Percentiles rank a stretch among this genome's conserved stretches.
These are phyloP conservation scores for Blastomyces parvus DNA, from an alignment of 2,329 filamentous ascomycete genomes.

Conservation along the genomic window DNA sequence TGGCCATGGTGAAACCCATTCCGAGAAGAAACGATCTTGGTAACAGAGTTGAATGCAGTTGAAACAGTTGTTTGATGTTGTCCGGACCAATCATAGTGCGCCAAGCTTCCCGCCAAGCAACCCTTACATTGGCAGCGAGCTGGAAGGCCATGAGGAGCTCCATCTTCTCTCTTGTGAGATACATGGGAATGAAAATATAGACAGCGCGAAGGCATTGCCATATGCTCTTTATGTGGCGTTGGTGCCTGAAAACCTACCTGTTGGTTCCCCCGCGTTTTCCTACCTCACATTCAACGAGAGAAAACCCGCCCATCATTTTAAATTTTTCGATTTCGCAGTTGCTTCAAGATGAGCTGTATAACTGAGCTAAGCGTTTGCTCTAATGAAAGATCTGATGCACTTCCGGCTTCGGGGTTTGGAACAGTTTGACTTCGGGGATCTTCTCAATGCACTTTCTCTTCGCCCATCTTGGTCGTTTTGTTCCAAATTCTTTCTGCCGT, in stretches of 20 bases:
- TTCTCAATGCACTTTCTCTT: not conserved
- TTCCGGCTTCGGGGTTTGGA: not conserved
- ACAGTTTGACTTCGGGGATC: not conserved
- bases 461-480: not conserved
- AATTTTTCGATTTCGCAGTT: not conserved
- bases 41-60: slow-evolving; percentile 1
- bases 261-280: not conserved
- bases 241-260: not conserved
- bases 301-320: not conserved
- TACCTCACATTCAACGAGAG: not conserved
- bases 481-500: not conserved
- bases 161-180: not conserved
- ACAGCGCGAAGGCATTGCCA: not conserved
- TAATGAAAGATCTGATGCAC: not conserved
- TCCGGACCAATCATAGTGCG: not conserved
- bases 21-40: slow-evolving; percentile 6
- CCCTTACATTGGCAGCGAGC: not conserved
- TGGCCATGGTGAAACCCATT: slow-evolving; percentile 2
- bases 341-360: not conserved
- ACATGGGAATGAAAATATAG: not conserved
- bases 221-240: not conserved
- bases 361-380: not conserved
- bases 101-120: not conserved
- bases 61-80: slow-evolving; percentile 1
- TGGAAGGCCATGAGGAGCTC: not conserved